Base-by-base conservation (phyloP, 2,329 filamentous ascomycete species). In the Tolypocladium cylindrosporum region DNA sequence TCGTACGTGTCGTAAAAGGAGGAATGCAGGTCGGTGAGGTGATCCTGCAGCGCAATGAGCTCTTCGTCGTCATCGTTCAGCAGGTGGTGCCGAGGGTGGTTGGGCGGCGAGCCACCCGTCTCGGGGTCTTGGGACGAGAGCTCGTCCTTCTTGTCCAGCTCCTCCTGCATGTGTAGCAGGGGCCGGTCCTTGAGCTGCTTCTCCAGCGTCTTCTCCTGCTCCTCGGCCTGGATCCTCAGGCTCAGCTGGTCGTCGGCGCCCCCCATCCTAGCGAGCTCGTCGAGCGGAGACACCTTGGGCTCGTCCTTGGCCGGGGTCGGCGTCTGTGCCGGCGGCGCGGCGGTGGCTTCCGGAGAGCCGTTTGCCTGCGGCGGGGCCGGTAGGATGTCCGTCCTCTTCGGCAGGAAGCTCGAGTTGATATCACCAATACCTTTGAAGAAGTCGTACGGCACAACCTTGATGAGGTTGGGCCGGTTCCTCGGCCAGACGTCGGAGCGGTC, bases 391-490 rank as follows among this genome's bases (percentile, higher is more conserved):
- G 82, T 74, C 59, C 81, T 85, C 72, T 96, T 96, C 0, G 94
- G 94, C 56, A 99, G 73, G 69, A 97, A 99, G 69, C 90, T 96
- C 14, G 93, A 95, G 76, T 99, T 99, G 78, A 99, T 99, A 72
- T 99, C 94, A 61, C 94, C 94, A 62, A 97, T 96, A 19, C 94
- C 94, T 58, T 95, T 90, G 75, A 97, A 99, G 74, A 99, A 99
- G 71, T 97, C 93, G 71, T 96, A 99, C 0, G 93, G 91, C 1
- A 87, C 86, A 40, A 99, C 94, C 70, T 96, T 96, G 75, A 99
- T 91, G 41, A 99, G 81, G 67, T 99, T 97, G 6, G 89, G 84
- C 65, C 89, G 88, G 80, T 96, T 97, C 64, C 87, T 85, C 1
- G 85, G 85, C 94, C 94, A 99, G 9, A 99, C 93, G 70, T 99